Evolutionary conservation across 441 rosid genomes (phyloP).

Genomic region (Adansonia gregorii): DNA sequence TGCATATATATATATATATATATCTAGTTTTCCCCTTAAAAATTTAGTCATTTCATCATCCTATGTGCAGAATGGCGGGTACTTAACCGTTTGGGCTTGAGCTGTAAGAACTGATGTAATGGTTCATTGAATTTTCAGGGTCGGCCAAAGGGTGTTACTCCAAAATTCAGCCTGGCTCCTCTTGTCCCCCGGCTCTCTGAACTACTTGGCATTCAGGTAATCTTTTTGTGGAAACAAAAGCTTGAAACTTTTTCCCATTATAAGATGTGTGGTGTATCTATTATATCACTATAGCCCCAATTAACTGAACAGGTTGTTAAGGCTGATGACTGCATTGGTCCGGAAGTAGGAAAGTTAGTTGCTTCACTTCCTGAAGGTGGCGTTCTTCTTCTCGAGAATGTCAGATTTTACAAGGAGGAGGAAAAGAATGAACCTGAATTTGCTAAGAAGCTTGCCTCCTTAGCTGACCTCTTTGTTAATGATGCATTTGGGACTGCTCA

Average conservation of each 20-base stretch:
- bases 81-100: neutral
- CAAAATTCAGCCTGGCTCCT: slow-evolving; percentile 69
- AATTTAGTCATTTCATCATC: neutral
- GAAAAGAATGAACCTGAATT: slow-evolving; percentile 96
- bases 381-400: slow-evolving; percentile 92
- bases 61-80: neutral
- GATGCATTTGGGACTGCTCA: slow-evolving; percentile 99
- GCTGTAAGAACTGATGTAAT: slow-evolving; percentile 17
- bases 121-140: slow-evolving; percentile 51
- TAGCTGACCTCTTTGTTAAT: slow-evolving; percentile 85
- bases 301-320: slow-evolving; percentile 60
- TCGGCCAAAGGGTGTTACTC: slow-evolving; percentile 77
- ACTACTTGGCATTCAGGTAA: slow-evolving; percentile 62
- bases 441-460: slow-evolving; percentile 86
- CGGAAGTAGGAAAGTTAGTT: slow-evolving; percentile 79
- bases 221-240: neutral
- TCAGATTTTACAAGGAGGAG: slow-evolving; percentile 93
- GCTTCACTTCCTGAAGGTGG: slow-evolving; percentile 82
- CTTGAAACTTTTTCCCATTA: neutral
- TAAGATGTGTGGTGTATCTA: neutral
- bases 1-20: too few relatives aligned
- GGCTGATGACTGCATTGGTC: slow-evolving; percentile 93
- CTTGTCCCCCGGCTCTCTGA: slow-evolving; percentile 66
- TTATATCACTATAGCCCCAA: neutral
- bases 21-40: neutral